A percentile compares a stretch with the other conserved stretches of the same genome.
Evolutionary conservation across 306 rosid genomes (phyloP).

Genomic region (Cicer pinnatifidum): DNA sequence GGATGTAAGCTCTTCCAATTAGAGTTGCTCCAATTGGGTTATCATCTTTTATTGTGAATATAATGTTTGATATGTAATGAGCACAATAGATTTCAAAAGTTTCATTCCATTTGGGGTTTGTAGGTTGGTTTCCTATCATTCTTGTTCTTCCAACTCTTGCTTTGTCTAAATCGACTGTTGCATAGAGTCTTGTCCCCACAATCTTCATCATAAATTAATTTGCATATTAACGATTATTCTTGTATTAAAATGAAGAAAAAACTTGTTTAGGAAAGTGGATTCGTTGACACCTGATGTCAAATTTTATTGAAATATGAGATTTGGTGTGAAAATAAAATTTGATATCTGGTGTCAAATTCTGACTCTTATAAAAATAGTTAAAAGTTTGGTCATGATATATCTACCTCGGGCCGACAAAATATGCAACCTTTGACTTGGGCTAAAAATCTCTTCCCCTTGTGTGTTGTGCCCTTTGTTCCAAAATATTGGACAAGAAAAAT

Average conservation of each 20-base stretch:
- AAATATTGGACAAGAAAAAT: not conserved
- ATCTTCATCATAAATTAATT: constrained; percentile 50
- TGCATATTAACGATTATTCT: not conserved
- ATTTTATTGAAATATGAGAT: too few relatives aligned
- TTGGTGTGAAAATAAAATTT: too few relatives aligned
- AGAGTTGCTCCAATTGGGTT: constrained; percentile 74
- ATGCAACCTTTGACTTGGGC: constrained; percentile 66
- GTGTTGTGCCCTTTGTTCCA: constrained; percentile 43
- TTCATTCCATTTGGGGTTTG: constrained; percentile 64
- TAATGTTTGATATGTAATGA: constrained; percentile 59
- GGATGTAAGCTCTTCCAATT: constrained; percentile 75
- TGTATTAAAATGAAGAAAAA: not conserved
- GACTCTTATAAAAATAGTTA: not conserved
- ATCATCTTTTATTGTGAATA: constrained; percentile 74
- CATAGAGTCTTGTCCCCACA: constrained; percentile 69
- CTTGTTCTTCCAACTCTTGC: constrained; percentile 66
- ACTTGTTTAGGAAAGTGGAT: not conserved
- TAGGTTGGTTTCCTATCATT: constrained; percentile 49
- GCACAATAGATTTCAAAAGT: constrained; percentile 69
- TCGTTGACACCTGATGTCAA: too few relatives aligned
- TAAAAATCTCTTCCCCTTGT: constrained; percentile 51
- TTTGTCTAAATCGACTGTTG: constrained; percentile 80
- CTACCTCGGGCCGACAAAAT: constrained; percentile 68
- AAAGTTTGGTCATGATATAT: not conserved
- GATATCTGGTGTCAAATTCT: too few relatives aligned